Evolutionary conservation across 106 monocot species (phyloP).

Genomic region (Chionographis japonica): DNA sequence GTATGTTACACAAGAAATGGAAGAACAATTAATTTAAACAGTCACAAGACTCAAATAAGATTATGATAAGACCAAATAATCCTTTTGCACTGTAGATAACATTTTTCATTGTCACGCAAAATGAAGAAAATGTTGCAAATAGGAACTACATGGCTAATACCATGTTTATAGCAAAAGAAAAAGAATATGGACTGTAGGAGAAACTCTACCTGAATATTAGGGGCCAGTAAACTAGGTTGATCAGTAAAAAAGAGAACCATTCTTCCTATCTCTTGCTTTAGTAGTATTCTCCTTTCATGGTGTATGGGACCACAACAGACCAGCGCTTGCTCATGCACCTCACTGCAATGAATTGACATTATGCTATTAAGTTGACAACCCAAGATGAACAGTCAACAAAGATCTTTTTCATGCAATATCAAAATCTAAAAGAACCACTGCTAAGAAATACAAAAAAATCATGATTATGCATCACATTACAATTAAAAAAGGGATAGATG

Average conservation of each 20-base stretch:
- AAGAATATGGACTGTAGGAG: neutral
- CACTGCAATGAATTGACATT: slow-evolving; percentile 36
- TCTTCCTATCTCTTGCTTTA: slow-evolving; percentile 94
- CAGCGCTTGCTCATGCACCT: slow-evolving; percentile 90
- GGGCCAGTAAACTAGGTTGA: slow-evolving; percentile 97
- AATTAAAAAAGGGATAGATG: neutral
- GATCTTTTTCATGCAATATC: too few relatives aligned
- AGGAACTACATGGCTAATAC: neutral
- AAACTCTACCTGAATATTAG: slow-evolving; percentile 83
- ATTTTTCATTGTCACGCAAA: too few relatives aligned
- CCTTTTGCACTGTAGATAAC: too few relatives aligned
- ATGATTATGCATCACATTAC: too few relatives aligned
- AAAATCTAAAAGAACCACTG: neutral
- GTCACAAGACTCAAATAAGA: too few relatives aligned
- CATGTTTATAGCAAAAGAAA: neutral
- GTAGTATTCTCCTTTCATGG: slow-evolving; percentile 87
- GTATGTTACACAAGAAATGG: too few relatives aligned
- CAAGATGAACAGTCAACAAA: neutral
- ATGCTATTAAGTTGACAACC: slow-evolving; percentile 8
- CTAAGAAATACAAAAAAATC: neutral
- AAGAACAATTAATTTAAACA: too few relatives aligned
- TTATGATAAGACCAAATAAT: too few relatives aligned
- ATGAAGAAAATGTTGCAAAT: neutral
- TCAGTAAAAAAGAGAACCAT: slow-evolving; percentile 97
- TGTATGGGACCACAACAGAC: slow-evolving; percentile 68